Percentiles rank a stretch among this genome's conserved stretches.
These are phyloP conservation scores for Fusarium sp. DNA, from an alignment of 2,329 filamentous ascomycete genomes.

Conservation along the genomic window DNA sequence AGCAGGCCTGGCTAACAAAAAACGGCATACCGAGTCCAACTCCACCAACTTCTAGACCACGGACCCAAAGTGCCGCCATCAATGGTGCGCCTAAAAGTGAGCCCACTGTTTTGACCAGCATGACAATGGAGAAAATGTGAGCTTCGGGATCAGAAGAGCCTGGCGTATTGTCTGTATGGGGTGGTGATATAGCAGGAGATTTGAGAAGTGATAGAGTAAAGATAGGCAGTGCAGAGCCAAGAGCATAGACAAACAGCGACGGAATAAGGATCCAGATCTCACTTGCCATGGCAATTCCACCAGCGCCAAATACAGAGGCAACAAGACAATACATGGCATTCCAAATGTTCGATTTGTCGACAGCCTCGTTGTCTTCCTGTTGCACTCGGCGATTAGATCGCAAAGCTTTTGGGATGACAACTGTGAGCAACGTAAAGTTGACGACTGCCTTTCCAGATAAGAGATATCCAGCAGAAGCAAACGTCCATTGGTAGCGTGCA, in stretches of 20 bases:
- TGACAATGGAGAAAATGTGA: slow-evolving; percentile 62
- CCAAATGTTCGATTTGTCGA: slow-evolving; percentile 33
- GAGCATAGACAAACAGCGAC: slow-evolving; percentile 57
- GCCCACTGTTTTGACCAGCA: slow-evolving; percentile 61
- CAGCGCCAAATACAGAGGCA: slow-evolving; percentile 51
- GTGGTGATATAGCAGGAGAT: slow-evolving; percentile 52
- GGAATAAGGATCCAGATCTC: slow-evolving; percentile 56
- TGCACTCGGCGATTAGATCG: slow-evolving; percentile 2
- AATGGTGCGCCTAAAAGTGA: slow-evolving; percentile 59
- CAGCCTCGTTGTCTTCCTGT: background rate
- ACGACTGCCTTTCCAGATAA: slow-evolving; percentile 60
- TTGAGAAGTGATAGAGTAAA: slow-evolving; percentile 62
- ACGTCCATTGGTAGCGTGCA: slow-evolving; percentile 59
- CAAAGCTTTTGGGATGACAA: slow-evolving; percentile 55
- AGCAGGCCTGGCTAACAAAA: slow-evolving; percentile 40
- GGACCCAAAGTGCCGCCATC: slow-evolving; percentile 60
- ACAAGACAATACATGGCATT: slow-evolving; percentile 35
- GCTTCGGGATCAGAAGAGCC: slow-evolving; percentile 47
- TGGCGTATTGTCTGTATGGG: background rate
- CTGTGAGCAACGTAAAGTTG: slow-evolving; percentile 58
- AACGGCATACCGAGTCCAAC: slow-evolving; percentile 41
- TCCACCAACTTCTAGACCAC: slow-evolving; percentile 54
- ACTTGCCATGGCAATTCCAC: slow-evolving; percentile 55
- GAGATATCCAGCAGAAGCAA: slow-evolving; percentile 60
- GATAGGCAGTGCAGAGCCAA: slow-evolving; percentile 61